Evolutionary conservation across 176 grass and related monocot species (phyloP).

Genomic region (Lolium perenne): DNA sequence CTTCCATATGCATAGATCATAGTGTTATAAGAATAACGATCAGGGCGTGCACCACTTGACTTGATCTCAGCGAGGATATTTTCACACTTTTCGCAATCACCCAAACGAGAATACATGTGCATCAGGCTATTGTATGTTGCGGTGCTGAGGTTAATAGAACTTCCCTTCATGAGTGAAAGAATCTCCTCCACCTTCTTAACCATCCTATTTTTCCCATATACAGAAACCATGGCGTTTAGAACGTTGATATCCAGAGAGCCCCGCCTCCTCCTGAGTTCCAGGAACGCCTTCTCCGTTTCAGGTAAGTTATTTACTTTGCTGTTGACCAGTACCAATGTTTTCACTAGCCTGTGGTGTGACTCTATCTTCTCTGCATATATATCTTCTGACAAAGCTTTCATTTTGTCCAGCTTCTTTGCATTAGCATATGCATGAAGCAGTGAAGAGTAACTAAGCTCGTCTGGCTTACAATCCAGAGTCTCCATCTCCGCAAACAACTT

Average conservation of each 20-base stretch:
- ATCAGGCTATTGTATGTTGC: constrained; percentile 89
- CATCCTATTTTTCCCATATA: constrained; percentile 86
- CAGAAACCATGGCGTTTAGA: constrained; percentile 86
- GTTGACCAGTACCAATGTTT: constrained; percentile 85
- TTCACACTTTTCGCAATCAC: constrained; percentile 83
- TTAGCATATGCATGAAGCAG: constrained; percentile 94
- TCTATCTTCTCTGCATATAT: constrained; percentile 76
- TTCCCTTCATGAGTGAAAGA: constrained; percentile 71
- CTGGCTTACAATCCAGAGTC: constrained; percentile 69
- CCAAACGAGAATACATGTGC: constrained; percentile 90
- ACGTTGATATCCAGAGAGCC: constrained; percentile 82
- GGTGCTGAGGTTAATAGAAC: constrained; percentile 65
- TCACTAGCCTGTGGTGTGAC: constrained; percentile 67
- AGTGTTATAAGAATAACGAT: constrained; percentile 96
- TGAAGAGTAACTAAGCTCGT: constrained; percentile 88
- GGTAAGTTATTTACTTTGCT: constrained; percentile 79
- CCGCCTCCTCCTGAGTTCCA: constrained; percentile 61
- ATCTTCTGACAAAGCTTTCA: constrained; percentile 67
- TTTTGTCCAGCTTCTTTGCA: constrained; percentile 65
- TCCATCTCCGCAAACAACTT: constrained; percentile 84
- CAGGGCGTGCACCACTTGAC: constrained; percentile 66
- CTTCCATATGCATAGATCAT: constrained; percentile 92
- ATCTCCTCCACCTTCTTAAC: constrained; percentile 78
- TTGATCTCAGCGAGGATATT: constrained; percentile 74
- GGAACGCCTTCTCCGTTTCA: constrained; percentile 72